These are phyloP conservation scores for Corinectria fuckeliana DNA, from an alignment of 2,329 filamentous ascomycete species.

Conservation along the genomic window DNA sequence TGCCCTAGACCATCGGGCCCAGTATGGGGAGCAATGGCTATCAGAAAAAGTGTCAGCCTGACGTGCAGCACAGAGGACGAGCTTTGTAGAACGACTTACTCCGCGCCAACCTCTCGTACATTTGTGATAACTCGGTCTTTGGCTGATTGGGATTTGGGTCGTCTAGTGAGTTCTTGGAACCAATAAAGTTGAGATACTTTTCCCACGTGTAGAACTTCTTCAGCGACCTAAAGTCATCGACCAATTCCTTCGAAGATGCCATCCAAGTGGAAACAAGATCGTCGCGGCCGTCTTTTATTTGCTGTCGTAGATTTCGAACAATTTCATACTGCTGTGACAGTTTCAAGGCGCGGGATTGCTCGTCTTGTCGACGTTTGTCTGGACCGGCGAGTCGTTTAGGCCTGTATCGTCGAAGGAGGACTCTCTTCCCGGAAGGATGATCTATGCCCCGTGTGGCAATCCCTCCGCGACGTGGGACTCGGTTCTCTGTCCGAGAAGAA, in stretches of 20 bases:
- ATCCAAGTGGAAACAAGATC: conserved; percentile 62
- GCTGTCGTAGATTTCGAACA: conserved; percentile 50
- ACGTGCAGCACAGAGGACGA: background rate
- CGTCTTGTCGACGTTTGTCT: conserved; percentile 52
- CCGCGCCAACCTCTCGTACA: conserved; percentile 62
- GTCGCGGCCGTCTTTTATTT: conserved; percentile 50
- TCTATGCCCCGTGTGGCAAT: conserved; percentile 17
- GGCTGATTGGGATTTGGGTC: conserved; percentile 36
- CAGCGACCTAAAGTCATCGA: conserved; percentile 68
- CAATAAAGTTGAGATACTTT: conserved; percentile 66
- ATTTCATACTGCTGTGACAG: conserved; percentile 51
- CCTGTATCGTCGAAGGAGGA: conserved; percentile 51
- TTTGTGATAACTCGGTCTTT: conserved; percentile 56
- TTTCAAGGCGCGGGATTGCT: conserved; percentile 49
- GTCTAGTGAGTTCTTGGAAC: conserved; percentile 41
- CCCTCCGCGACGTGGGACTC: conserved; percentile 20
- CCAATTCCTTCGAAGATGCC: conserved; percentile 62
- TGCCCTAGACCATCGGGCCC: conserved; percentile 31
- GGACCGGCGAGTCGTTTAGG: conserved; percentile 54
- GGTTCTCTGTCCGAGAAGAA: conserved; percentile 10
- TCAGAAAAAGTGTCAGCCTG: conserved; percentile 22
- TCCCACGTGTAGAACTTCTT: conserved; percentile 72
- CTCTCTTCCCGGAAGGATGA: conserved; percentile 26
- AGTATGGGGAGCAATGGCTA: conserved; percentile 44
- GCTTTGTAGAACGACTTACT: conserved; percentile 48